Percentiles rank a stretch among this genome's conserved stretches.
These are phyloP conservation scores for Cladosporium velox DNA, from an alignment of 2,329 filamentous ascomycete species.

Conservation along the genomic window DNA sequence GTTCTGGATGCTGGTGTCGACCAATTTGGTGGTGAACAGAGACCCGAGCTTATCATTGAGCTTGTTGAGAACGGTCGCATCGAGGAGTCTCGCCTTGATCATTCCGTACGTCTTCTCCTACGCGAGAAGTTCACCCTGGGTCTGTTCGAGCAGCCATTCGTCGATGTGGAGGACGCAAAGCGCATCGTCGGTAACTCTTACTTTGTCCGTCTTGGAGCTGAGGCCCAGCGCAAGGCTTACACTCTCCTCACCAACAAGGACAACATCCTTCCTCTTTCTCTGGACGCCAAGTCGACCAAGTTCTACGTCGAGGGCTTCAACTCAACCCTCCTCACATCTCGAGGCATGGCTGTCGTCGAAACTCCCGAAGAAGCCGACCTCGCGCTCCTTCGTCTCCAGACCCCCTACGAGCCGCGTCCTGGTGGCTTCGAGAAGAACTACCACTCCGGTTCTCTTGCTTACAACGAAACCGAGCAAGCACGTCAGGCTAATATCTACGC, in stretches of 20 bases:
- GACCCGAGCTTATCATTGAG: conserved; percentile 40
- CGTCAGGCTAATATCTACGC: conserved; percentile 44
- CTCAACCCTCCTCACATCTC: conserved; percentile 36
- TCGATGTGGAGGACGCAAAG: conserved; percentile 48
- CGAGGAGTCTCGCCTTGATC: conserved; percentile 48
- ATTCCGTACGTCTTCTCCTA: conserved; percentile 50
- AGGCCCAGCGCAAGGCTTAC: conserved; percentile 42
- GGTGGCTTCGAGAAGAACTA: conserved; percentile 44
- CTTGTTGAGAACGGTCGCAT: conserved; percentile 11
- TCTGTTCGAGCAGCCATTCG: conserved; percentile 55
- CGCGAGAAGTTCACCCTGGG: conserved; percentile 55
- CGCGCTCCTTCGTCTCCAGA: conserved; percentile 45
- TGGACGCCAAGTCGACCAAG: conserved; percentile 27
- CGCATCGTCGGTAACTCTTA: conserved; percentile 49
- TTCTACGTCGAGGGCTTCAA: conserved; percentile 43
- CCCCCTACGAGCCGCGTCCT: conserved; percentile 46
- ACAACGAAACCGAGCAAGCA: conserved; percentile 43
- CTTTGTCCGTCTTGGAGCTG: conserved; percentile 43
- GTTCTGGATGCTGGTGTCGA: conserved; percentile 56
- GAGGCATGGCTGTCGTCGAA: conserved; percentile 40
- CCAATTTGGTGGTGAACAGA: conserved; percentile 54
- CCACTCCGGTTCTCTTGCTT: conserved; percentile 47
- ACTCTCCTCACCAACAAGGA: conserved; percentile 43
- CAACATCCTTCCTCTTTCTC: conserved; percentile 35
- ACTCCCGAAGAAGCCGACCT: conserved; percentile 45